Evolutionary conservation across 306 rosid species (phyloP), one percentile per base, ranked within the genome.

Genomic region (Morella rubra): DNA sequence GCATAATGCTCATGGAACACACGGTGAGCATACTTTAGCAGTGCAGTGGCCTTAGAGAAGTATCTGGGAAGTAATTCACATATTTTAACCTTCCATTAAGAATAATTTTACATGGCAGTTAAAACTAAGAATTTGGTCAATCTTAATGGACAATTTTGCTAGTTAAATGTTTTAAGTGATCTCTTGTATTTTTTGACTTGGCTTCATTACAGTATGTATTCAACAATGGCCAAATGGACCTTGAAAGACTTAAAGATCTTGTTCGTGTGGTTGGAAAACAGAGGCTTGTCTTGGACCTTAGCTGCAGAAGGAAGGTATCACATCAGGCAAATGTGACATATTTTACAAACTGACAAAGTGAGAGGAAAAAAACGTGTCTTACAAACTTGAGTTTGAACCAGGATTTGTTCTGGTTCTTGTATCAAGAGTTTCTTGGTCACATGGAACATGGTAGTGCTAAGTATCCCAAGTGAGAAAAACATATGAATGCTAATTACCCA

Each of bases 251-350:
- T 66, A 84, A 89, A 79, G 91, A 85, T 81, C 92, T 95, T 80
- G 97, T 90, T 79, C 83, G 51, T 74, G 85, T 84, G 69, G 88
- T 90, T 77, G 97, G 98, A 75, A 95, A 88, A 76, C 84, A 90
- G 75, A 89, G 97, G 81, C 98, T 95, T 84, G 93, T 95, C 74
- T 82, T 95, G 89, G 98, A 95, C 79, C 97, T 95, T 78, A 95
- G 98, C 80, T 95, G 98, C 91, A 86, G 97, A 81, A 89, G 87
- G 83, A 95, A 85, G 97, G 97, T 94, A 91, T 14, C 41, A 59
- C 37, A 32, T 32, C 37, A 32, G 37, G 37, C 37, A 32, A 32
- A 32, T 32, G 37, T 32, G 37, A 32, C 37, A 32, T 32, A 32
- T 32, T 32, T 32, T 32, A 32, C 37, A 32, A 32, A 32, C 37